phyloP scores from a whole-genome alignment of 305 asterid species.

The Solanum aculeatissimum region DNA sequence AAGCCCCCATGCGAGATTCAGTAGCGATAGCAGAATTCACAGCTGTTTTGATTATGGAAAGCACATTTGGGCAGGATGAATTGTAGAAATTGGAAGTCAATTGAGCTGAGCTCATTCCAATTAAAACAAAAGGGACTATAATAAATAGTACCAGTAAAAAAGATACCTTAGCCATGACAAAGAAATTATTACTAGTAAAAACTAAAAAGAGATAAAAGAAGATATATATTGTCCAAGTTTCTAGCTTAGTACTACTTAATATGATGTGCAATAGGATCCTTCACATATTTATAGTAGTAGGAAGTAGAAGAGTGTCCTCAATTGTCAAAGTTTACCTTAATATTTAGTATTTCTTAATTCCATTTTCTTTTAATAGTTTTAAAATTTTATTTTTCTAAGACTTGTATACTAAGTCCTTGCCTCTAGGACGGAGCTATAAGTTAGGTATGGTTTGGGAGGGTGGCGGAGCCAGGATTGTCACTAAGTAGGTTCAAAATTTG shows the following conservation, averaged over 20 bases:
- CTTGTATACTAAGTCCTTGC: too few relatives aligned
- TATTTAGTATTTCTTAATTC: neutral
- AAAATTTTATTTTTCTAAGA: too few relatives aligned
- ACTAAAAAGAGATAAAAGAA: neutral
- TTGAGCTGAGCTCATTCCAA: conserved; percentile 31
- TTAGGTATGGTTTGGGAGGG: too few relatives aligned
- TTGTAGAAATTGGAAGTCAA: conserved; percentile 34
- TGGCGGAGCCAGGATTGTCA: too few relatives aligned
- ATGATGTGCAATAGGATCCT: neutral
- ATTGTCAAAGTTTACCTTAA: neutral
- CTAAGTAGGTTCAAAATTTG: too few relatives aligned
- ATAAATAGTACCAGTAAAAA: conserved; percentile 7
- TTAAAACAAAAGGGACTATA: conserved; percentile 14
- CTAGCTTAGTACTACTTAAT: neutral
- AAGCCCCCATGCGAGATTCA: conserved; percentile 59
- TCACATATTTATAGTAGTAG: neutral
- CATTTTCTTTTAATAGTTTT: neutral
- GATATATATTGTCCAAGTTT: neutral
- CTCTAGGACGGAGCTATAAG: too few relatives aligned
- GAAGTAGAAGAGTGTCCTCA: neutral
- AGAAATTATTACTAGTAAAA: too few relatives aligned
- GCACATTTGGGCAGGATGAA: conserved; percentile 38
- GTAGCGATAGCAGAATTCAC: conserved; percentile 27
- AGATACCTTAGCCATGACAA: neutral
- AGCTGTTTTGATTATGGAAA: conserved; percentile 19